Conservation (phyloP, 805 yeast species). For the Candida yuanshanica region DNA sequence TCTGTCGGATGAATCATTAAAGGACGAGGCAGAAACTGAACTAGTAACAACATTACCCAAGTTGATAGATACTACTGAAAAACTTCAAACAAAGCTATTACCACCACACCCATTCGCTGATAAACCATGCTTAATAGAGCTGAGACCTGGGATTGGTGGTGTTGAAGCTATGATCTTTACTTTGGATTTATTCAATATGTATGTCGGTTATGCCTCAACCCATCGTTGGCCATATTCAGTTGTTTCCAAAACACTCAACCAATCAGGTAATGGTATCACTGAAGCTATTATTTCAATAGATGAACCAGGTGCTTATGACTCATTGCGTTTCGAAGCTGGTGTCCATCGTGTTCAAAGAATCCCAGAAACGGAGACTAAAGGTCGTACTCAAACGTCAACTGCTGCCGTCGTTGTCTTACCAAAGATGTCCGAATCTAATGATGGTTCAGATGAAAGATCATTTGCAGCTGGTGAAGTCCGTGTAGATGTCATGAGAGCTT, state of each 20-base stretch:
- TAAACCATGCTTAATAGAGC: conserved; percentile 71
- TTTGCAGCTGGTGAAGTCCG: conserved; percentile 86
- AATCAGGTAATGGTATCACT: conserved; percentile 59
- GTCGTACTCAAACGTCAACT: conserved; percentile 92
- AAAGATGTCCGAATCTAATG: conserved; percentile 53
- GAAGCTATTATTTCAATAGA: conserved; percentile 75
- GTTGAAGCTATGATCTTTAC: conserved; percentile 88
- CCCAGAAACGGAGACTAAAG: conserved; percentile 91
- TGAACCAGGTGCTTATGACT: conserved; percentile 70
- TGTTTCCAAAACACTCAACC: conserved; percentile 49
- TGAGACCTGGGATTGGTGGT: conserved; percentile 96
- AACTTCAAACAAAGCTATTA: conserved; percentile 52
- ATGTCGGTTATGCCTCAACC: conserved; percentile 58
- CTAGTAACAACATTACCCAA: conserved; percentile 40
- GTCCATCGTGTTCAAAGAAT: conserved; percentile 94
- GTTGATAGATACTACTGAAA: conserved; percentile 35
- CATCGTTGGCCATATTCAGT: conserved; percentile 65
- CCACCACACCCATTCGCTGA: conserved; percentile 78
- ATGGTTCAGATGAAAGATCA: conserved; percentile 53
- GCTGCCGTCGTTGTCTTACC: conserved; percentile 95
- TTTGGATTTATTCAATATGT: conserved; percentile 75
- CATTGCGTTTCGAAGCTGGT: conserved; percentile 81
- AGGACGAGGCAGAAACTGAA: conserved; percentile 60
- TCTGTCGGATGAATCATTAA: conserved; percentile 40
- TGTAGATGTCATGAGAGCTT: conserved; percentile 94